These are phyloP conservation scores for Mucor irregularis DNA, from an alignment of 371 early-diverging fungal species.

Conservation along the genomic window DNA sequence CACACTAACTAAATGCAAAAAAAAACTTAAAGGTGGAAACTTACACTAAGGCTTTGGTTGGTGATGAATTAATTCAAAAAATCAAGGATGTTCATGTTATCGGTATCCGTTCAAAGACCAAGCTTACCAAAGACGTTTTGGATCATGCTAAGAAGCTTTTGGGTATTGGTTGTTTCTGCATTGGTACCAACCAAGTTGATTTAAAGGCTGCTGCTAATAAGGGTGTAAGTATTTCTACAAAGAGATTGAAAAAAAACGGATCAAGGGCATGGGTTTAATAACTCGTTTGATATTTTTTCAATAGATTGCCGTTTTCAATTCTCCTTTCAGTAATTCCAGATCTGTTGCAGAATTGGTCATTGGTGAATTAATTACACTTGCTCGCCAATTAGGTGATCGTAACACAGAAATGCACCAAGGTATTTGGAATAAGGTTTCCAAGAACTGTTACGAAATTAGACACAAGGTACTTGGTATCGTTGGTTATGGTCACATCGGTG, in stretches of 20 bases:
- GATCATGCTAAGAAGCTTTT: conserved; percentile 86
- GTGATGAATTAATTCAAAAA: conserved; percentile 87
- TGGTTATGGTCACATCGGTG: conserved; percentile 98
- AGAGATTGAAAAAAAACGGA: background rate
- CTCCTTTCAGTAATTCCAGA: conserved; percentile 91
- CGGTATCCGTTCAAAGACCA: conserved; percentile 95
- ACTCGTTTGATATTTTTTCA: background rate
- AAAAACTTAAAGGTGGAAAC: conserved; percentile 81
- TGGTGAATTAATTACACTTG: conserved; percentile 86
- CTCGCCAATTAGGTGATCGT: conserved; percentile 92
- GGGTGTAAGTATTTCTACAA: conserved; percentile 65
- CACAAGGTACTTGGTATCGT: conserved; percentile 94
- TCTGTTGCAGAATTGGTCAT: conserved; percentile 92
- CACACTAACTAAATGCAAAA: background rate
- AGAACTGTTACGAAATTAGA: conserved; percentile 88
- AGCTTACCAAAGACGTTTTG: conserved; percentile 85
- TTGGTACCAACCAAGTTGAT: conserved; percentile 97
- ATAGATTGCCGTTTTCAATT: conserved; percentile 95
- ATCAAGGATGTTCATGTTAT: conserved; percentile 92
- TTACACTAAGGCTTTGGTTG: conserved; percentile 84
- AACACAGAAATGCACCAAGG: conserved; percentile 91
- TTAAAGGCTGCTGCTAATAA: conserved; percentile 80
- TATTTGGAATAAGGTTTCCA: conserved; percentile 90
- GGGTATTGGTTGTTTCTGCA: conserved; percentile 97
- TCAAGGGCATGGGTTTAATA: background rate